Evolutionary conservation across 108 stramenopile species (phyloP).

Genomic region (Cyclotella cryptica): DNA sequence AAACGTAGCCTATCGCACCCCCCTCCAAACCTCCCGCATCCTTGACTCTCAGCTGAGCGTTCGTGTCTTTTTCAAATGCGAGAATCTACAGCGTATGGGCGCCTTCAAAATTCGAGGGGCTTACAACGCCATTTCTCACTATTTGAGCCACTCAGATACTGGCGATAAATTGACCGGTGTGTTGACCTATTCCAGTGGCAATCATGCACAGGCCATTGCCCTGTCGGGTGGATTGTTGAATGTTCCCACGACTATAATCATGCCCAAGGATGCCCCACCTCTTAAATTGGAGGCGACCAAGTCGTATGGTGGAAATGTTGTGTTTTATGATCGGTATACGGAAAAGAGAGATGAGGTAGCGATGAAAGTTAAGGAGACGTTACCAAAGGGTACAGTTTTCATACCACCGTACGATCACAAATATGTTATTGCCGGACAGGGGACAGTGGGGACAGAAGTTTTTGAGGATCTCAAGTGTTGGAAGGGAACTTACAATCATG

Average conservation of each 20-base stretch:
- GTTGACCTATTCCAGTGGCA: constrained; percentile 54
- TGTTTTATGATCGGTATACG: too few species aligned
- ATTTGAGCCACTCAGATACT: constrained; percentile 17
- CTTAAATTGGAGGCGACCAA: too few species aligned
- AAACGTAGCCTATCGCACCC: constrained; percentile 39
- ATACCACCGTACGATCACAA: constrained; percentile 53
- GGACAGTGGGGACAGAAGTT: constrained; percentile 47
- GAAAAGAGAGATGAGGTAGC: too few species aligned
- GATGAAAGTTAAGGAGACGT: too few species aligned
- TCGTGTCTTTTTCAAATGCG: constrained; percentile 38
- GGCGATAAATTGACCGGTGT: constrained; percentile 24
- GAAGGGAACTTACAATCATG: too few species aligned
- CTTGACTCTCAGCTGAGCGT: constrained; percentile 45
- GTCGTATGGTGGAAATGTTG: too few species aligned
- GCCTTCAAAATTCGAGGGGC: constrained; percentile 56
- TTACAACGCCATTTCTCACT: constrained; percentile 40
- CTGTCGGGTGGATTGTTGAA: too few species aligned
- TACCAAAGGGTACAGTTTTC: too few species aligned
- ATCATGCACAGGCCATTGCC: constrained; percentile 58
- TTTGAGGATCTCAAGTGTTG: too few species aligned
- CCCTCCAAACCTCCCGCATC: constrained; percentile 44
- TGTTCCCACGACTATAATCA: constrained; percentile 54
- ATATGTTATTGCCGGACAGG: constrained; percentile 55
- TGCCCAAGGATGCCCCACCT: constrained; percentile 55
- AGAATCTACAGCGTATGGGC: constrained; percentile 55